Base-by-base conservation (phyloP, 192 early-diverging fungal genomes). In the Coemansia sp. region DNA sequence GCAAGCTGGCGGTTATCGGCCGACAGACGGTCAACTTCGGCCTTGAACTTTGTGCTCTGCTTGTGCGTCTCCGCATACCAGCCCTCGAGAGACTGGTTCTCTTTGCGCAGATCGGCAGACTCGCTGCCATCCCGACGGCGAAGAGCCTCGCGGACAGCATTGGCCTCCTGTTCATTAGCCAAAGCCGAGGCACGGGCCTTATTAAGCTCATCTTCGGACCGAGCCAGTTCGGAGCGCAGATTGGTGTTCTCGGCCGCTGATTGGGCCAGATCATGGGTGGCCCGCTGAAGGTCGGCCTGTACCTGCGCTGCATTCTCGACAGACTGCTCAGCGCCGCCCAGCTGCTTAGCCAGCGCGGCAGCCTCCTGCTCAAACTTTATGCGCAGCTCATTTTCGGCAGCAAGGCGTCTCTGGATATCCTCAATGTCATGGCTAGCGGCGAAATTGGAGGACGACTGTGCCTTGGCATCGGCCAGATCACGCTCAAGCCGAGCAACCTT, bases 401-500 rank as follows among this genome's bases (percentile, higher is more conserved):
- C 61, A 5, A 78, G 68, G 34, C 72, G 66, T 19, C 59, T 58
- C n/a, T 76, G 71, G 23, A 79, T 80, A 2, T 65, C 62, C 5
- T 84, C 74, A 52, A 71, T 81, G 51, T 83, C 81, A 38, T 72
- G 72, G 42, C 62, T 69, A 8, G 66, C 51, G 1, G 69, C 69
- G 8, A 56, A 42, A 25, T 37, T 59, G 10, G 34, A 64, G 59
- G 61, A 66, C 37, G 58, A 48, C 36, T 44, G 42, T 53, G 19
- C 67, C 21, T 22, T 25, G 8, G 65, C 70, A 25, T 82, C 85
- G 8, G 63, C 59, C 26, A 91, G 71, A 65, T 91, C 85, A 36
- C 82, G 71, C 66, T 92, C 86, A 15, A 91, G 80, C 36, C 87
- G 83, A 17, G 79, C 78, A 15, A 87, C 64, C 64, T 87, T 75